Percentiles rank a stretch among this genome's conserved stretches.
Evolutionary conservation across 352 stramenopile genomes (phyloP).

Genomic region (Blastocystis sp.): DNA sequence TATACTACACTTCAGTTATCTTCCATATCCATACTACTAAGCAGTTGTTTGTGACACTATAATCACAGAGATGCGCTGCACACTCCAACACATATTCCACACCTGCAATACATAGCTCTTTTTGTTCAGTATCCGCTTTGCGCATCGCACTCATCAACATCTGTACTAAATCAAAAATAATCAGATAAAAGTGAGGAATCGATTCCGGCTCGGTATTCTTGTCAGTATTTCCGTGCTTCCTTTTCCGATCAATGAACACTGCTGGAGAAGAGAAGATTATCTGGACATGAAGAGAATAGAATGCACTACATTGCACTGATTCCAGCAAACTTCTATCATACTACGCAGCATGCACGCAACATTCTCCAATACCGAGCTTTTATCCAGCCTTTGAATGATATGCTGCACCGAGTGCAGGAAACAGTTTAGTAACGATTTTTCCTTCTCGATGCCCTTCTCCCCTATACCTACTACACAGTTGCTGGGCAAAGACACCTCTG

Average conservation of each 20-base stretch:
- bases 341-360: neutral
- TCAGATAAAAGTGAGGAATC: neutral
- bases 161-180: slow-evolving; percentile 19
- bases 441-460: neutral
- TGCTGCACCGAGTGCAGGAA: neutral
- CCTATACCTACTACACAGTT: neutral
- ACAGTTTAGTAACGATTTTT: neutral
- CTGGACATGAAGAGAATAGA: neutral
- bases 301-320: neutral
- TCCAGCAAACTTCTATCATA: neutral
- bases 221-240: neutral
- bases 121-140: neutral
- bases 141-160: neutral
- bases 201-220: neutral
- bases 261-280: neutral
- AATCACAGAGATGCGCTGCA: neutral
- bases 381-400: neutral
- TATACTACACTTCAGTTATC: neutral
- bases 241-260: neutral
- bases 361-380: neutral
- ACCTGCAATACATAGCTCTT: neutral
- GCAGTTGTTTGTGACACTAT: neutral
- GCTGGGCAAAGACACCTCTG: neutral
- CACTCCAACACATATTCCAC: neutral
- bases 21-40: neutral